phyloP scores from a whole-genome alignment of 495 filamentous ascomycete species.

The Daldinia decipiens region DNA sequence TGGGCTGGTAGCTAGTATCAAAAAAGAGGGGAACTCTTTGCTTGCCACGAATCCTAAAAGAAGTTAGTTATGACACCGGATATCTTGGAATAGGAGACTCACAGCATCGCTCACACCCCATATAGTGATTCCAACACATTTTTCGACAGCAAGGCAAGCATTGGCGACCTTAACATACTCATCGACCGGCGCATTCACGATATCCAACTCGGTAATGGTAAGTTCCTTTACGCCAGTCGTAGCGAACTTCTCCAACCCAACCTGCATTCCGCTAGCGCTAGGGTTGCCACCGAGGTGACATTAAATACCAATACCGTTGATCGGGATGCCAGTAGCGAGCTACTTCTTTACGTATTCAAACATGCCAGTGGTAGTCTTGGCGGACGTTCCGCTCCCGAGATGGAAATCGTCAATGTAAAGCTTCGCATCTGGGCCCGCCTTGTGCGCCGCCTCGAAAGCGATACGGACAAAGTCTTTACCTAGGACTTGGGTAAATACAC shows the following conservation, averaged over 20 bases:
- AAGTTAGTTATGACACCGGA: background rate
- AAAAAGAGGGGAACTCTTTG: slow-evolving; percentile 1
- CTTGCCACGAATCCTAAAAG: background rate
- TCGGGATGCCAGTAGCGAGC: slow-evolving; percentile 70
- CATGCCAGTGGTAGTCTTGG: slow-evolving; percentile 70
- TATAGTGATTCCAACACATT: slow-evolving; percentile 76
- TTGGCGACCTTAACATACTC: slow-evolving; percentile 73
- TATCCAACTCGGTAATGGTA: slow-evolving; percentile 73
- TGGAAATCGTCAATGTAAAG: slow-evolving; percentile 78
- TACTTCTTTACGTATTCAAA: slow-evolving; percentile 71
- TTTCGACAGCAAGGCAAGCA: slow-evolving; percentile 66
- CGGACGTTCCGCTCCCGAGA: slow-evolving; percentile 56
- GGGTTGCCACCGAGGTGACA: slow-evolving; percentile 65
- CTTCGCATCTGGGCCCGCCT: slow-evolving; percentile 66
- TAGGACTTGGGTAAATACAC: slow-evolving; percentile 68
- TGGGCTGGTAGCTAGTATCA: background rate
- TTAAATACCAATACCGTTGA: slow-evolving; percentile 78
- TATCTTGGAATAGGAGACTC: slow-evolving; percentile 2
- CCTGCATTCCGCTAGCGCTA: slow-evolving; percentile 62
- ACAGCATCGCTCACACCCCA: slow-evolving; percentile 76
- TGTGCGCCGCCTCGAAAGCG: slow-evolving; percentile 68
- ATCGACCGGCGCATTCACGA: slow-evolving; percentile 63
- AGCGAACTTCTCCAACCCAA: slow-evolving; percentile 55
- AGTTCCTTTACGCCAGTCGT: slow-evolving; percentile 63
- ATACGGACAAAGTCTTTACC: slow-evolving; percentile 67